Evolutionary conservation across 1,284 basidiomycete genomes (phyloP).

Genomic region (Sanghuangporus baumii): DNA sequence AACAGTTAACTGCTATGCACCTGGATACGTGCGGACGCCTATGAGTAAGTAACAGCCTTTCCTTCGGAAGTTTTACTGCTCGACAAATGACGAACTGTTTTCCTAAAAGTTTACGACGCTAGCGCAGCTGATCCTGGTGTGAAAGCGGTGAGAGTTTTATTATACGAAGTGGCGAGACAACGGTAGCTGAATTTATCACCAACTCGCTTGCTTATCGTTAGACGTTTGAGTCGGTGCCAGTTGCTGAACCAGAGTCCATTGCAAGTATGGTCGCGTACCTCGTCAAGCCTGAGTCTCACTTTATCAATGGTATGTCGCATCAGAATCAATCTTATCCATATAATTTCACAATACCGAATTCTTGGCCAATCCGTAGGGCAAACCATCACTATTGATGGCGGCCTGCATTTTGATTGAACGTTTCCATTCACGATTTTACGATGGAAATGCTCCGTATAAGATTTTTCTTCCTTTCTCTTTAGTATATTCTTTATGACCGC

Average conservation of each 20-base stretch:
- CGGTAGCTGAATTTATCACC: neutral
- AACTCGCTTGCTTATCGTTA: neutral
- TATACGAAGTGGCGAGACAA: neutral
- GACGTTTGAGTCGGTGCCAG: neutral
- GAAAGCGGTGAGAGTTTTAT: neutral
- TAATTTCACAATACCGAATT: neutral
- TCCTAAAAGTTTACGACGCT: neutral
- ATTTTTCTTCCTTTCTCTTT: neutral
- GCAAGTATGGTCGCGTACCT: slow-evolving; percentile 10
- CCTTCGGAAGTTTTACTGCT: neutral
- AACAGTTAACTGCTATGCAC: slow-evolving; percentile 14
- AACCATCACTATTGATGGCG: neutral
- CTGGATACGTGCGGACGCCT: slow-evolving; percentile 7
- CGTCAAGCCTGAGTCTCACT: slow-evolving; percentile 9
- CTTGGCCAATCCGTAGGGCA: neutral
- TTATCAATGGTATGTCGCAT: neutral
- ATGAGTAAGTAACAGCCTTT: slow-evolving; percentile 2
- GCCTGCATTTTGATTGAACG: neutral
- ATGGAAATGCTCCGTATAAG: no score
- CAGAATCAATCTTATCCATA: no score
- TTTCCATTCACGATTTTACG: no score
- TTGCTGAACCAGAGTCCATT: neutral
- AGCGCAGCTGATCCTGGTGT: neutral
- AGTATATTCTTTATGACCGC: neutral
- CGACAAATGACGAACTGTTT: neutral